These are phyloP conservation scores for Cystofilobasidium bisporidii DNA, from an alignment of 768 basidiomycete species.

Conservation along the genomic window DNA sequence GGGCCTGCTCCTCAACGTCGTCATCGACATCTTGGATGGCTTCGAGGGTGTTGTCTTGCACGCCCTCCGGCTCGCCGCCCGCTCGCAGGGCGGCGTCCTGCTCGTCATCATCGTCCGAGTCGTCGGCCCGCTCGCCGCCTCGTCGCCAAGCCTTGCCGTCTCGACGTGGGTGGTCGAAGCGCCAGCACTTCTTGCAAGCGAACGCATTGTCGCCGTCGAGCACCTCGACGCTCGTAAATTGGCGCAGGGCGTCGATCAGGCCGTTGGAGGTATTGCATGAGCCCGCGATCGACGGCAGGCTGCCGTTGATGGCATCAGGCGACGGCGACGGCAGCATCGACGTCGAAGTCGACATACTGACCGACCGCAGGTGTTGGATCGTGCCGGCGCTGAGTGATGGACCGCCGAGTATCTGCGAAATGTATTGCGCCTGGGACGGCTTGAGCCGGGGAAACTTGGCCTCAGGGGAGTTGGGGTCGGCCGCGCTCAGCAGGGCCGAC, in stretches of 20 bases:
- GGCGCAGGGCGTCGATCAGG: conserved; percentile 57
- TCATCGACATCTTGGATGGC: conserved; percentile 13
- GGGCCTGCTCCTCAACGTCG: background rate
- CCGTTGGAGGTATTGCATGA: conserved; percentile 30
- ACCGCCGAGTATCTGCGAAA: conserved; percentile 36
- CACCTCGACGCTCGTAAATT: conserved; percentile 89
- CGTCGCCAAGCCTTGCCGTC: conserved; percentile 29
- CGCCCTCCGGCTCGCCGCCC: background rate
- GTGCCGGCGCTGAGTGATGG: background rate
- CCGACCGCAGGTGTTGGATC: background rate
- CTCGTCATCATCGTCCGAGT: conserved; percentile 28
- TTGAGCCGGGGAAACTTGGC: conserved; percentile 21
- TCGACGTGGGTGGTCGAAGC: conserved; percentile 50
- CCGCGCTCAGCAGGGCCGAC: background rate
- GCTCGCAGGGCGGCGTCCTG: conserved; percentile 10
- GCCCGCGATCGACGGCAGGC: too few relatives aligned
- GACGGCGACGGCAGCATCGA: background rate
- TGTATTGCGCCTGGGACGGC: conserved; percentile 40
- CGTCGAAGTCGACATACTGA: too few relatives aligned
- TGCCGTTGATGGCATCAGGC: too few relatives aligned
- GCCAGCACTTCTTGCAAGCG: conserved; percentile 89
- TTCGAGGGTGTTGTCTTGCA: background rate
- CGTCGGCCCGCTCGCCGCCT: conserved; percentile 35
- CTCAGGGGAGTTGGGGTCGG: background rate
- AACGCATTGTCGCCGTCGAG: conserved; percentile 91